A percentile compares a stretch with the other conserved stretches of the same genome.
These are phyloP conservation scores for Evernia prunastri DNA, from an alignment of 495 filamentous ascomycete genomes.

Conservation along the genomic window DNA sequence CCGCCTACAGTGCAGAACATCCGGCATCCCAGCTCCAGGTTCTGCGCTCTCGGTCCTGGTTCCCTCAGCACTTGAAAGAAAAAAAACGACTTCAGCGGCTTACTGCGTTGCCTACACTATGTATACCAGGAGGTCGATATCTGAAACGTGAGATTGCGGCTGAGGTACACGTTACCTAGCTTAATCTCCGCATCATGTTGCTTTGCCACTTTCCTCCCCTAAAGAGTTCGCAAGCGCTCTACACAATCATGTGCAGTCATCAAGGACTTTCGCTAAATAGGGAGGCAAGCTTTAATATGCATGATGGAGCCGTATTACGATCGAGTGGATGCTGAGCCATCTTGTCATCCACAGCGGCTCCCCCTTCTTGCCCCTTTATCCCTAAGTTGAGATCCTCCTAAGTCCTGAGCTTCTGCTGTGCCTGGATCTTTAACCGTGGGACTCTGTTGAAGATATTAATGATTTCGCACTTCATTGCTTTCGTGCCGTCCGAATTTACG, in stretches of 20 bases:
- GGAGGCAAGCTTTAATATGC: too few relatives aligned
- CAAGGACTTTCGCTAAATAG: neutral
- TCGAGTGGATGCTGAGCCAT: neutral
- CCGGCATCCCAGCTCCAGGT: too few relatives aligned
- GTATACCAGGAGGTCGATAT: neutral
- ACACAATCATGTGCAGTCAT: neutral
- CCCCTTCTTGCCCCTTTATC: too few relatives aligned
- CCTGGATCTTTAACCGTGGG: neutral
- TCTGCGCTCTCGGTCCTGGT: too few relatives aligned
- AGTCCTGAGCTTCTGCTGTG: neutral
- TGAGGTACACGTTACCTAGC: neutral
- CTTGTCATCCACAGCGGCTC: neutral
- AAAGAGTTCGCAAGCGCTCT: neutral
- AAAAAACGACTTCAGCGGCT: too few relatives aligned
- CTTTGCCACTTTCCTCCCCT: neutral
- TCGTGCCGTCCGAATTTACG: too few relatives aligned
- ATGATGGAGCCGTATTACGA: too few relatives aligned
- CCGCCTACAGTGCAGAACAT: too few relatives aligned
- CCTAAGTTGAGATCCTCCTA: neutral
- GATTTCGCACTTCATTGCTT: too few relatives aligned
- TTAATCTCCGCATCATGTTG: neutral
- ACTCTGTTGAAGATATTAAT: too few relatives aligned
- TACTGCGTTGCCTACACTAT: too few relatives aligned
- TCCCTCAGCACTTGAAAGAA: too few relatives aligned
- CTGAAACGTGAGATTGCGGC: neutral